Evolutionary conservation across 345 rosid species (phyloP).

Genomic region (Cardamine chenopodiifolia): DNA sequence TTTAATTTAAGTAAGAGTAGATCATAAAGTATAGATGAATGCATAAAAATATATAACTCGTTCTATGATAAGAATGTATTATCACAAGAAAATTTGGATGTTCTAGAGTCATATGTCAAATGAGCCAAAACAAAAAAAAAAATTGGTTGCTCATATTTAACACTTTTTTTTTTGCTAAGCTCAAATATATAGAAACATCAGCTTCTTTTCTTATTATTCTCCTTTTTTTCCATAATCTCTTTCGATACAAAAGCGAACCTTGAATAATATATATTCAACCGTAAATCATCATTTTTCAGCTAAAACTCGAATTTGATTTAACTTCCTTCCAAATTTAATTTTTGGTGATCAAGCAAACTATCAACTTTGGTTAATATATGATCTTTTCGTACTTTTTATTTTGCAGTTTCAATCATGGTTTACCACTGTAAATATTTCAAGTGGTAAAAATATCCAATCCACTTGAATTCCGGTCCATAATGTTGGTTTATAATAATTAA

Average conservation of each 20-base stretch:
- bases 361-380: neutral
- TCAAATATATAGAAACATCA: neutral
- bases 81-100: no score
- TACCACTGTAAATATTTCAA: no score
- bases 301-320: neutral
- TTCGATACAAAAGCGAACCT: no score
- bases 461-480: no score
- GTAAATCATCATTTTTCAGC: no score
- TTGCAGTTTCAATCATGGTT: neutral
- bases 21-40: no score
- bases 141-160: neutral
- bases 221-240: neutral
- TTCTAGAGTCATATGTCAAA: neutral
- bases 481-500: neutral
- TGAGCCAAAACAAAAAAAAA: neutral
- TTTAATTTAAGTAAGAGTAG: neutral
- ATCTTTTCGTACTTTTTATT: no score
- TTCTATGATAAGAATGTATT: no score
- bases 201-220: no score
- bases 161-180: neutral
- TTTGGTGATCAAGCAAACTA: neutral
- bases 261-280: no score
- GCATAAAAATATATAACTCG: neutral
- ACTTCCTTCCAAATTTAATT: neutral
- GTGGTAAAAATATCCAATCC: no score